Conservation (phyloP, 2,329 filamentous ascomycete species). For the Xylaria arbuscula region DNA sequence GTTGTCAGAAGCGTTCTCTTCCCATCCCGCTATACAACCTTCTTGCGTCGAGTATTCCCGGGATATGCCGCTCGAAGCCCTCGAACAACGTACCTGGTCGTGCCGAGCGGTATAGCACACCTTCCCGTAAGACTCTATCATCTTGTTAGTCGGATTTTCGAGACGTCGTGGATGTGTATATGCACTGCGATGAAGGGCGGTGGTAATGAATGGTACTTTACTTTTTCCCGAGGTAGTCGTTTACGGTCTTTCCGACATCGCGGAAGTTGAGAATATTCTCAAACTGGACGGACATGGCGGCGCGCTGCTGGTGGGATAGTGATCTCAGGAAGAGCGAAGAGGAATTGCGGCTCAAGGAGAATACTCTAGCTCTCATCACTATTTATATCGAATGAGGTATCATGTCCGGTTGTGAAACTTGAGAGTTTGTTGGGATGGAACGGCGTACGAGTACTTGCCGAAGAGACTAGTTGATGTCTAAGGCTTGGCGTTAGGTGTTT, state of each 20-base stretch:
- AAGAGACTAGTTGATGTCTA: too few species aligned
- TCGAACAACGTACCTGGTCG: constrained; percentile 60
- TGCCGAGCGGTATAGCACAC: constrained; percentile 75
- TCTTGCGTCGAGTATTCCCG: not conserved
- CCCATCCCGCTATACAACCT: not conserved
- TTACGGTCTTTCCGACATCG: constrained; percentile 77
- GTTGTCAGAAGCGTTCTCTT: constrained; percentile 13
- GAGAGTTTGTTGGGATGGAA: not conserved
- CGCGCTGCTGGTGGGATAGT: not conserved
- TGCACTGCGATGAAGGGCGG: too few species aligned
- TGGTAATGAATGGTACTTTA: constrained; percentile 49
- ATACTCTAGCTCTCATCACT: not conserved
- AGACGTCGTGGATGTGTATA: too few species aligned
- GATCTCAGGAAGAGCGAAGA: not conserved
- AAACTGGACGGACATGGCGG: constrained; percentile 52
- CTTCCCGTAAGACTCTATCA: constrained; percentile 65
- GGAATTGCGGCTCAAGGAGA: not conserved
- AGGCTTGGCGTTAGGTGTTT: too few species aligned
- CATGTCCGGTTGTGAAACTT: not conserved
- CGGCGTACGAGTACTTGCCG: not conserved
- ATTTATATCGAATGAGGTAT: not conserved
- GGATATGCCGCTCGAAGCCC: not conserved
- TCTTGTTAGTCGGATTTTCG: constrained; percentile 15
- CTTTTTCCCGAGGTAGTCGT: constrained; percentile 66
- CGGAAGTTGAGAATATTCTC: constrained; percentile 78